A percentile compares a stretch with the other conserved stretches of the same genome.
phyloP scores from a whole-genome alignment of 1,284 basidiomycete genomes.

The Ustilago lituana region DNA sequence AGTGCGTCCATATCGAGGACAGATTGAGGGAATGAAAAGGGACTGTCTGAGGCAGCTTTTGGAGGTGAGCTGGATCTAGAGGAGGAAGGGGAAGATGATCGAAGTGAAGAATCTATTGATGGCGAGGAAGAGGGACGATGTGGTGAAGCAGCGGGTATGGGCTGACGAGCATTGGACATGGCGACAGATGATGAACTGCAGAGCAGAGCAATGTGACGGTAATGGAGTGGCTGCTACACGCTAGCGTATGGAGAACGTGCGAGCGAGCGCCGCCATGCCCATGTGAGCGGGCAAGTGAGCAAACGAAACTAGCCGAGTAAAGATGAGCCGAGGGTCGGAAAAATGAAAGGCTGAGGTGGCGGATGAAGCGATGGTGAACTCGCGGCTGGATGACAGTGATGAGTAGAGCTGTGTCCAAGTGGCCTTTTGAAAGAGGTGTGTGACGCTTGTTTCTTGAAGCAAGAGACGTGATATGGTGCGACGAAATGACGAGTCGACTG shows the following conservation, averaged over 20 bases:
- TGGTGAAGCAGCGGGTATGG: too few species aligned
- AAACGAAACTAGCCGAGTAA: too few species aligned
- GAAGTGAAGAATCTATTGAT: slow-evolving; percentile 7
- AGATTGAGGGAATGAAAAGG: slow-evolving; percentile 23
- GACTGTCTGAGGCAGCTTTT: slow-evolving; percentile 6
- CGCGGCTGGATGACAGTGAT: too few species aligned
- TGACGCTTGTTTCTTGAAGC: too few species aligned
- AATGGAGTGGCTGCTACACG: slow-evolving; percentile 12
- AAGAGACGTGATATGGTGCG: too few species aligned
- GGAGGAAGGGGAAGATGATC: slow-evolving; percentile 15
- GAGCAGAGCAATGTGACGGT: too few species aligned
- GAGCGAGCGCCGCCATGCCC: slow-evolving; percentile 25
- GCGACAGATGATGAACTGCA: neutral
- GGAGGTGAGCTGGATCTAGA: slow-evolving; percentile 16
- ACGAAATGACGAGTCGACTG: too few species aligned
- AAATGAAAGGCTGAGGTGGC: too few species aligned
- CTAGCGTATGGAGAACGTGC: slow-evolving; percentile 10
- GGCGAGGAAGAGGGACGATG: slow-evolving; percentile 25
- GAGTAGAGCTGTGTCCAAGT: too few species aligned
- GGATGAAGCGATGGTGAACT: neutral
- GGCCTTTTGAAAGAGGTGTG: too few species aligned
- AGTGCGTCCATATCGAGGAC: slow-evolving; percentile 44
- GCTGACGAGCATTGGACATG: slow-evolving; percentile 14
- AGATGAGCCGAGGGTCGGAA: too few species aligned
- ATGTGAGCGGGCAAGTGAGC: too few species aligned